These are phyloP conservation scores for Oxytropis ochrocephala DNA, from an alignment of 306 rosid genomes.

Conservation along the genomic window DNA sequence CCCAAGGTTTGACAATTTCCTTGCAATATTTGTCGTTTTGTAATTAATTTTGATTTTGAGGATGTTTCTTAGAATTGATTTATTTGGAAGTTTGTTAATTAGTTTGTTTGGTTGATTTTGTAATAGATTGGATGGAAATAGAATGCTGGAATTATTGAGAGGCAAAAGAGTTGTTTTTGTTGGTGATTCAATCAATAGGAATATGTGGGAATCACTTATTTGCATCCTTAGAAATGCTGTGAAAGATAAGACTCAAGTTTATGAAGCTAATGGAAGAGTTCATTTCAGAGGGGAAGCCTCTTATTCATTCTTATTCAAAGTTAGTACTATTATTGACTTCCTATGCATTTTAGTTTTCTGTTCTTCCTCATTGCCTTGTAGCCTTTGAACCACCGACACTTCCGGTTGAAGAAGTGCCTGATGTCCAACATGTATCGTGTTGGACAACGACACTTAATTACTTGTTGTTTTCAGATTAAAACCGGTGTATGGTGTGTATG, in stretches of 20 bases:
- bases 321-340: slow-evolving; percentile 17
- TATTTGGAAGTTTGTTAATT: background rate
- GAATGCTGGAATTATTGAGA: slow-evolving; percentile 61
- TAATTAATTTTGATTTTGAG: background rate
- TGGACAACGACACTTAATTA: too few species aligned
- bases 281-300: slow-evolving; percentile 76
- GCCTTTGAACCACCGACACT: too few species aligned
- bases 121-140: slow-evolving; percentile 57
- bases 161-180: slow-evolving; percentile 82
- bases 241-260: slow-evolving; percentile 53
- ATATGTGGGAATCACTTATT: slow-evolving; percentile 95
- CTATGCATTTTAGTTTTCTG: background rate
- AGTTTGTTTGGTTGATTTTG: background rate
- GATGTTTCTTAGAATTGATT: background rate
- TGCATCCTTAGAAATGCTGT: slow-evolving; percentile 78
- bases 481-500: too few species aligned
- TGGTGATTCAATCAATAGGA: slow-evolving; percentile 89
- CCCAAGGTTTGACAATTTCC: slow-evolving; percentile 53
- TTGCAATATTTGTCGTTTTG: background rate
- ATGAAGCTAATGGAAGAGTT: slow-evolving; percentile 69
- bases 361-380: background rate
- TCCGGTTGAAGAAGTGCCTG: too few species aligned
- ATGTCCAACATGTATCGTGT: too few species aligned
- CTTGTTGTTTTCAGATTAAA: too few species aligned
- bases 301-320: slow-evolving; percentile 79